Conservation (phyloP, 2,329 filamentous ascomycete species). For the Aspergillus ochraceus region DNA sequence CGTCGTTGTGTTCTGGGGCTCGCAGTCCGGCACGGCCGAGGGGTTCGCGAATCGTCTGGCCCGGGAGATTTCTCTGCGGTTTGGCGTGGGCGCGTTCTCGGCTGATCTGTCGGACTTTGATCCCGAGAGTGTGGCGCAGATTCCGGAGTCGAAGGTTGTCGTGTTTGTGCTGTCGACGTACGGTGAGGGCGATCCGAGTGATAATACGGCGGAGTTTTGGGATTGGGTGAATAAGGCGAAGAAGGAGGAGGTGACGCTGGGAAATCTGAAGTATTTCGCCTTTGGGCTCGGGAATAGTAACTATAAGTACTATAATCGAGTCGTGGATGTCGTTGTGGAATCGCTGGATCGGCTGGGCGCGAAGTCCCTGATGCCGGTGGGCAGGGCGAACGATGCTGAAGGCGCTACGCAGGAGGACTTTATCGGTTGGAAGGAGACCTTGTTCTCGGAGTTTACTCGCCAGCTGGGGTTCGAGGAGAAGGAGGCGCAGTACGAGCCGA, state of each 20-base stretch:
- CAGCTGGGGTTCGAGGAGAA: slow-evolving; percentile 83
- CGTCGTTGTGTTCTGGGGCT: slow-evolving; percentile 91
- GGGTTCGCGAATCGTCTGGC: slow-evolving; percentile 87
- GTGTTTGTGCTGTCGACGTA: slow-evolving; percentile 93
- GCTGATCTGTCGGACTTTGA: slow-evolving; percentile 94
- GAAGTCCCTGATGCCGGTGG: slow-evolving; percentile 72
- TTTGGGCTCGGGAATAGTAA: slow-evolving; percentile 96
- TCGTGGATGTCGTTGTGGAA: slow-evolving; percentile 83
- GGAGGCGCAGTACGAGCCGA: slow-evolving; percentile 84
- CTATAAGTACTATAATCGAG: slow-evolving; percentile 95
- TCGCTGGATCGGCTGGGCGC: slow-evolving; percentile 74
- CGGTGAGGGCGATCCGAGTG: slow-evolving; percentile 91
- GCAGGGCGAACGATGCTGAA: slow-evolving; percentile 88
- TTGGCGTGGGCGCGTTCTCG: slow-evolving; percentile 90
- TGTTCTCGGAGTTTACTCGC: slow-evolving; percentile 77
- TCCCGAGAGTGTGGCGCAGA: slow-evolving; percentile 76
- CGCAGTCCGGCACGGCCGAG: slow-evolving; percentile 91
- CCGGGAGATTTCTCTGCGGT: slow-evolving; percentile 87
- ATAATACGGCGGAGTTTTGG: slow-evolving; percentile 90
- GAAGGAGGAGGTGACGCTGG: slow-evolving; percentile 62
- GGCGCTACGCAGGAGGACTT: slow-evolving; percentile 97
- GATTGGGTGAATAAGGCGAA: slow-evolving; percentile 78
- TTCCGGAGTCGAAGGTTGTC: slow-evolving; percentile 79
- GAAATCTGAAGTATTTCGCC: slow-evolving; percentile 71
- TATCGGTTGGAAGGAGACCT: slow-evolving; percentile 90